Evolutionary conservation across 495 filamentous ascomycete species (phyloP).

Genomic region (Daldinia caldariorum): DNA sequence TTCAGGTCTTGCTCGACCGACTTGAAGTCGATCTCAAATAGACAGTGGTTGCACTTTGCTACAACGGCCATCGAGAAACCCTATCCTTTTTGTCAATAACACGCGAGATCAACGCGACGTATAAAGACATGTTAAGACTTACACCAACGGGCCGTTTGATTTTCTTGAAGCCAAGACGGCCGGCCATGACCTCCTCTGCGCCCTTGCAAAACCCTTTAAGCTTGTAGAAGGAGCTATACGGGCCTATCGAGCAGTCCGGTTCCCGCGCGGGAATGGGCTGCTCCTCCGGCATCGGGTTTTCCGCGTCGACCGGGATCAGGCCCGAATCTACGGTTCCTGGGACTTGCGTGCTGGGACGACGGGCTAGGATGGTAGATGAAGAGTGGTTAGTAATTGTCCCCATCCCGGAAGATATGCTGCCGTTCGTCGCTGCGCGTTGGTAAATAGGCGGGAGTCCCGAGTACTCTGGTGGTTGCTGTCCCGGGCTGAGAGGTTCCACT

Average conservation of each 20-base stretch:
- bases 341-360: slow-evolving; percentile 1
- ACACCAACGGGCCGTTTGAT: slow-evolving; percentile 48
- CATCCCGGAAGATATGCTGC: slow-evolving; percentile 37
- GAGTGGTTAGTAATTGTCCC: slow-evolving; percentile 35
- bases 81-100: slow-evolving; percentile 26
- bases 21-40: slow-evolving; percentile 54
- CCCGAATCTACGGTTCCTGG: slow-evolving; percentile 42
- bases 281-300: slow-evolving; percentile 30
- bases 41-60: slow-evolving; percentile 54
- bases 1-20: slow-evolving; percentile 52
- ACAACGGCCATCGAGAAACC: slow-evolving; percentile 46
- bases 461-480: slow-evolving; percentile 37
- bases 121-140: slow-evolving; percentile 26
- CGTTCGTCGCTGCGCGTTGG: slow-evolving; percentile 27
- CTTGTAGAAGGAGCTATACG: slow-evolving; percentile 52
- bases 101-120: not conserved
- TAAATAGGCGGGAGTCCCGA: slow-evolving; percentile 41
- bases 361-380: slow-evolving; percentile 28
- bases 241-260: slow-evolving; percentile 49
- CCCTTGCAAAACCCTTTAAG: slow-evolving; percentile 58
- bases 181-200: slow-evolving; percentile 50
- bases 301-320: slow-evolving; percentile 50
- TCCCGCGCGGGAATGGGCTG: slow-evolving; percentile 31
- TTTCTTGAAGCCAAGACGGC: slow-evolving; percentile 52
- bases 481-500: slow-evolving; percentile 27